phyloP scores from a whole-genome alignment of 352 stramenopile species.

The Phytophthora sp. region DNA sequence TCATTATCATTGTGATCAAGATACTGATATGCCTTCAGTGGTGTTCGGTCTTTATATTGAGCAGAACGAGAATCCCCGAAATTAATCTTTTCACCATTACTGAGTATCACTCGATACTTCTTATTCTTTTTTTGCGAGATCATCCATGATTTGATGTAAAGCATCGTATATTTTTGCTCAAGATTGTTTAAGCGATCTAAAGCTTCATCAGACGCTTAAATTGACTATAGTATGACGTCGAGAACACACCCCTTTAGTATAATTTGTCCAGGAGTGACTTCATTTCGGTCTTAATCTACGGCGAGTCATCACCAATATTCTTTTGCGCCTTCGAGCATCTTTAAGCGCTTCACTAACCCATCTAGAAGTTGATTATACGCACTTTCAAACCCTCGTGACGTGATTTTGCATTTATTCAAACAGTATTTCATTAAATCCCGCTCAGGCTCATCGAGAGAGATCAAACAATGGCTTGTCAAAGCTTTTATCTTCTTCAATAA shows the following conservation, averaged over 20 bases:
- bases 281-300: neutral
- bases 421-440: conserved; percentile 8
- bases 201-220: neutral
- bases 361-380: conserved; percentile 3
- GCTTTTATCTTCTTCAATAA: neutral
- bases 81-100: no score
- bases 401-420: conserved; percentile 2
- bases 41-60: no score
- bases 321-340: neutral
- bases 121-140: no score
- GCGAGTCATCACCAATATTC: conserved; percentile 1
- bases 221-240: conserved; percentile 2
- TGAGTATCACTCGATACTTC: no score
- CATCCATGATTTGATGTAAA: no score
- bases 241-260: conserved; percentile 6
- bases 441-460: conserved; percentile 2
- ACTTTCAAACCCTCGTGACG: conserved; percentile 7
- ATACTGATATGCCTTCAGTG: no score
- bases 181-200: neutral
- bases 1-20: no score
- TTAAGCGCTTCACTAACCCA: neutral
- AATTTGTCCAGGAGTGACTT: conserved; percentile 4
- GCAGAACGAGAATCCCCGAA: no score
- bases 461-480: conserved; percentile 3
- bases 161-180: no score